Conservation (phyloP, 148 eudicot species). For the Mesembryanthemum crystallinum region DNA sequence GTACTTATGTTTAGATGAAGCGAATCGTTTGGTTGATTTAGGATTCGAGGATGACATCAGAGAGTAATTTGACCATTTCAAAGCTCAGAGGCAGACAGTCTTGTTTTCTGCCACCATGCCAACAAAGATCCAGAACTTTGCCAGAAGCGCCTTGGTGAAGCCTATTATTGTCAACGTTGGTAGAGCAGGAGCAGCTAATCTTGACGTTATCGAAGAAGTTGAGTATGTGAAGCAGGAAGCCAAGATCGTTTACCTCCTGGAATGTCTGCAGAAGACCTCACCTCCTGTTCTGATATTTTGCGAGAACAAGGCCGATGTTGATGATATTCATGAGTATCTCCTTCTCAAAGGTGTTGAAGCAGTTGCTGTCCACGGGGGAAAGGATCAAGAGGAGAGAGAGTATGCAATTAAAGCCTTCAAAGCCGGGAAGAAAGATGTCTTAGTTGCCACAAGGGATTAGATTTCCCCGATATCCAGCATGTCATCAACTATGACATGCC, state of each 20-base stretch:
- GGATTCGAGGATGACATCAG: conserved; percentile 95
- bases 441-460: conserved; percentile 90
- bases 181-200: conserved; percentile 93
- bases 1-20: conserved; percentile 81
- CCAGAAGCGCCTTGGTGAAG: conserved; percentile 74
- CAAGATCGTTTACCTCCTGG: conserved; percentile 83
- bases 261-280: conserved; percentile 90
- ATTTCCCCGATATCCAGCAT: conserved; percentile 89
- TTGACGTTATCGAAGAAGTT: conserved; percentile 92
- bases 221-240: conserved; percentile 95
- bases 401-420: conserved; percentile 79
- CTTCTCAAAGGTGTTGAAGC: conserved; percentile 88
- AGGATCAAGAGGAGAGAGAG: conserved; percentile 91
- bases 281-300: conserved; percentile 92
- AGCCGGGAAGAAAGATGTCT: conserved; percentile 69
- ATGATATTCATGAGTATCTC: conserved; percentile 87
- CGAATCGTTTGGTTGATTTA: conserved; percentile 79
- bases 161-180: conserved; percentile 89
- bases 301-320: conserved; percentile 91
- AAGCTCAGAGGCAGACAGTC: conserved; percentile 88
- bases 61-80: conserved; percentile 90
- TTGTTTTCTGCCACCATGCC: conserved; percentile 96
- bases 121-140: conserved; percentile 84
- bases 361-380: conserved; percentile 88
- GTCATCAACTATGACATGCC: conserved; percentile 95